Base-by-base conservation (phyloP, 169 alveolate genomes). In the Plasmodium malariae region DNA sequence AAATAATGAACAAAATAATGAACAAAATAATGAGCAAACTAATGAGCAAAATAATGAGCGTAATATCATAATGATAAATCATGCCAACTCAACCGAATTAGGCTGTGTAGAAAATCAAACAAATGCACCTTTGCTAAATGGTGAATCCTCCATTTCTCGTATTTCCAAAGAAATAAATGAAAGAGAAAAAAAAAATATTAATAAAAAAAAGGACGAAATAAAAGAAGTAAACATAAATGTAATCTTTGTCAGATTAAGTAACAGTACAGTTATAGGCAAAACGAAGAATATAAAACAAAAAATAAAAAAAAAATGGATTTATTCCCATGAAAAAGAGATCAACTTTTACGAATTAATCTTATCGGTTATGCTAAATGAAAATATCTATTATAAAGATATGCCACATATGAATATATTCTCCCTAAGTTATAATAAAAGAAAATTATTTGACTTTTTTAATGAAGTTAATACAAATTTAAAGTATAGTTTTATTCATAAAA, bases 261-360 rank as follows among this genome's bases (percentile, higher is more conserved):
- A 94, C 65, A 92, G 95, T 30, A 51, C 93, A 70, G 93, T 94
- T 72, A 72, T 94, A 14, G 92, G 94, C 36, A 92, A 94, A 63
- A 89, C 96, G 2, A 72, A 83, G 40, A 88, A 91, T 57, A 94
- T 94, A 21, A 85, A 89, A 28, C 60, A 76, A 70, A 87, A 92
- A 48, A 92, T 91, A 60, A 88, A 92, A 40, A 80, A 90, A 36
- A 88, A 80, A 26, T 83, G 91, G 91, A 92, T 89, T 48, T 93
- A 91, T 54, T 89, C 93, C 17, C 96, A 94, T 45, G 96, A 92
- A 45, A 94, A 94, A 94, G 95, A 94, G 80, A 88, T 92, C 34
- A 86, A 92, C 57, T 94, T 88, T 89, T 90, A 94, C 60, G 96
- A 94, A 69, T 87, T 92, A 43, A 88, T 92, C 59, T 69, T 94